Base-by-base conservation (phyloP, 2,329 filamentous ascomycete species). In the Bisporella sp. region DNA sequence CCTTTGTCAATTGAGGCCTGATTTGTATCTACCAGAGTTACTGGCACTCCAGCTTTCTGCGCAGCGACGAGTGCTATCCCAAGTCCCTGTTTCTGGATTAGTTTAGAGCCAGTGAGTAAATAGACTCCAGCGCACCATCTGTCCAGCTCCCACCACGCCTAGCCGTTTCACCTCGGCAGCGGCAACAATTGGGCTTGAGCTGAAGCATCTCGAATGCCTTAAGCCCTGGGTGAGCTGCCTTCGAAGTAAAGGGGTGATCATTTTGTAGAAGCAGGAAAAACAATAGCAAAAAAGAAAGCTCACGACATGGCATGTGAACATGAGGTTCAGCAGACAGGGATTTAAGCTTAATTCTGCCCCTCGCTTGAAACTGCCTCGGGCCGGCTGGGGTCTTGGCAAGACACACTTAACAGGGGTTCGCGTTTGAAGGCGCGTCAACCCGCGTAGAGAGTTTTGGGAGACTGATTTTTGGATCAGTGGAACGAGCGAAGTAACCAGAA, bases 11-110 rank as follows among this genome's bases (percentile, higher is more conserved):
- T 77, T 12, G 92, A 88, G 43, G 84, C 79, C 70, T 95, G 83
- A 8, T 86, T 93, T 54, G 72, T 86, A 68, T 99, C 93, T 53
- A 99, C 80, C 40, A 99, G 69, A 8, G 81, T 90, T 9, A 99
- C 92, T 3, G 89, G 87, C 0, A 99, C 80, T 53, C 82, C 76
- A 41, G 92, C 92, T 67, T 76, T 90, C 58, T 89, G 84, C 41
- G 92, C 89, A 46, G 92, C 93, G 44, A 99, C 92, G 12, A 99
- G 81, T 46, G 93, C 93, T 68, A 99, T 99, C 53, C 93, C 93
- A 42, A 99, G 74, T 53, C 93, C 93, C 92, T 97, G 61, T 3
- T 33, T 3, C 3, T 8, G 31, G 41, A 4, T 45, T 45, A 45
- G 42, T 2, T 30, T 13, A 11, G 9, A 31, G 30, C 60, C 43